Percentiles rank a stretch among this genome's conserved stretches.
phyloP scores from a whole-genome alignment of 2,329 filamentous ascomycete genomes.

The Botryotinia calthae region DNA sequence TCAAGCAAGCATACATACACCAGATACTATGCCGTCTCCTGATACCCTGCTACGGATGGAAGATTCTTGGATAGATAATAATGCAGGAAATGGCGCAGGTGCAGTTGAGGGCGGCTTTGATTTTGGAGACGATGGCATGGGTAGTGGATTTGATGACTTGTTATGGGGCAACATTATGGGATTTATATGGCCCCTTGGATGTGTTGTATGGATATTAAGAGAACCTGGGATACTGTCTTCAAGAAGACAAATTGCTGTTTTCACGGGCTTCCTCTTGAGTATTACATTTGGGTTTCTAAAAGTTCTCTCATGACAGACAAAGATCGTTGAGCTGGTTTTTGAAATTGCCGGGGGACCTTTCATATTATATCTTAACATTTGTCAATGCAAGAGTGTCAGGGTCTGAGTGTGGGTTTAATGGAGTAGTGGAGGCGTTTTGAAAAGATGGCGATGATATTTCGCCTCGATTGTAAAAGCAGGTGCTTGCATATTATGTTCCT shows the following conservation, averaged over 20 bases:
- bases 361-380: not conserved
- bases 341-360: not conserved
- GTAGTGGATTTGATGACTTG: constrained; percentile 71
- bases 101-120: constrained; percentile 42
- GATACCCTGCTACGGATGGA: constrained; percentile 74
- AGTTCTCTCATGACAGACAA: constrained; percentile 32
- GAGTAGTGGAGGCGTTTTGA: not conserved
- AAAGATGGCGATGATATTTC: not conserved
- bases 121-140: constrained; percentile 40
- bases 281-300: constrained; percentile 68
- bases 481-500: not conserved
- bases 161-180: constrained; percentile 85
- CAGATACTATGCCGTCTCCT: constrained; percentile 83
- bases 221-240: constrained; percentile 86
- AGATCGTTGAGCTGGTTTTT: not conserved
- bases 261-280: constrained; percentile 80
- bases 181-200: constrained; percentile 92
- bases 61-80: constrained; percentile 85
- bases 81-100: constrained; percentile 43
- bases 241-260: constrained; percentile 81
- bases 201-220: constrained; percentile 77
- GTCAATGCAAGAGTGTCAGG: not conserved
- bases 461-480: not conserved
- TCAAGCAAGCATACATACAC: constrained; percentile 77
- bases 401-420: not conserved